phyloP scores from a whole-genome alignment of 148 eudicot genomes.

The Euryodendron excelsum region DNA sequence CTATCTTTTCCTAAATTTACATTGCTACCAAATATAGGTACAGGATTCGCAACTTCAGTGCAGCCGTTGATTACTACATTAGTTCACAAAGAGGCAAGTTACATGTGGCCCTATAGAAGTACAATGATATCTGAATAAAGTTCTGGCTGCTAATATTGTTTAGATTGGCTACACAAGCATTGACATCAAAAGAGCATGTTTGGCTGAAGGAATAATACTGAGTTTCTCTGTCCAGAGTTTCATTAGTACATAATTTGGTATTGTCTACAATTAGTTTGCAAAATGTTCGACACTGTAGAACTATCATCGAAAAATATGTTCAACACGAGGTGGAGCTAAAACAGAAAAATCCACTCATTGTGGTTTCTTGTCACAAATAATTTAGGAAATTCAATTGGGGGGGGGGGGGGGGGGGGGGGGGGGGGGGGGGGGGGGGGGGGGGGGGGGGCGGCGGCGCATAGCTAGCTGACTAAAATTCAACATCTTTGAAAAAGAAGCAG shows the following conservation, averaged over 20 bases:
- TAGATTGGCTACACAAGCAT: not conserved
- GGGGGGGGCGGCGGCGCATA: too few relatives aligned
- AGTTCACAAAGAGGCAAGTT: not conserved
- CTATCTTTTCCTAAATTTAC: not conserved
- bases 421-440: too few relatives aligned
- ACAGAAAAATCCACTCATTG: too few relatives aligned
- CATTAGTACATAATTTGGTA: too few relatives aligned
- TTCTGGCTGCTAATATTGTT: not conserved
- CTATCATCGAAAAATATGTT: not conserved
- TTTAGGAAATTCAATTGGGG: too few relatives aligned
- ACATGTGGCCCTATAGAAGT: not conserved
- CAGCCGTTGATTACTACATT: not conserved
- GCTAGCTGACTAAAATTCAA: not conserved
- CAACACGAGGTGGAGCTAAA: not conserved
- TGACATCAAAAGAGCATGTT: not conserved
- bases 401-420: too few relatives aligned
- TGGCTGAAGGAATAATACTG: too few relatives aligned
- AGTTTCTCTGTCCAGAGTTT: too few relatives aligned
- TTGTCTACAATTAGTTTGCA: too few relatives aligned
- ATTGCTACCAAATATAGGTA: not conserved
- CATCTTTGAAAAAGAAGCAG: not conserved
- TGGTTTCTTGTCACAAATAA: too few relatives aligned
- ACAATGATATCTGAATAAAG: not conserved
- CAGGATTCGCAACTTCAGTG: conserved; percentile 1
- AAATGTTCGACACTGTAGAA: not conserved